A percentile compares a stretch with the other conserved stretches of the same genome.
These are phyloP conservation scores for Tetrahymena borealis DNA, from an alignment of 73 alveolate genomes.

Conservation along the genomic window DNA sequence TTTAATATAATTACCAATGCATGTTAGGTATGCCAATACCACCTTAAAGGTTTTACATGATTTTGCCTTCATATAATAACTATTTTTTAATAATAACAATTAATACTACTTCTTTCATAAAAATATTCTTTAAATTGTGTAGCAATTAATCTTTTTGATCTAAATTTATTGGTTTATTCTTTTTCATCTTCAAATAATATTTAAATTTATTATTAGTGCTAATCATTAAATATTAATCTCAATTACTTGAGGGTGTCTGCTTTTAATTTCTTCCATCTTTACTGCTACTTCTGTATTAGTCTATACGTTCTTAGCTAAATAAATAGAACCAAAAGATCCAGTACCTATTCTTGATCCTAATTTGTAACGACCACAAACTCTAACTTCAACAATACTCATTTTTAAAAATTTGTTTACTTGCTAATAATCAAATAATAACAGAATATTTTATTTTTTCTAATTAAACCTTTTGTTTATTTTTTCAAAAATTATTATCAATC, in stretches of 20 bases:
- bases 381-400: conserved; percentile 45
- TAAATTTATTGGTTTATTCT: too few species aligned
- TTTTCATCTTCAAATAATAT: too few species aligned
- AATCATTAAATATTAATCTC: background rate
- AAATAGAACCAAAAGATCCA: conserved; percentile 92
- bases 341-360: conserved; percentile 77
- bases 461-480: too few species aligned
- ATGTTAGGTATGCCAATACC: conserved; percentile 72
- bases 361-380: conserved; percentile 80
- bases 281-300: conserved; percentile 69
- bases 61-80: conserved; percentile 40
- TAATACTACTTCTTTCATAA: too few species aligned
- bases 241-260: conserved; percentile 50
- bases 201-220: too few species aligned
- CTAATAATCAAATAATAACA: background rate
- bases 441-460: background rate
- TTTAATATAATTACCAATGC: conserved; percentile 20
- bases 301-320: conserved; percentile 67
- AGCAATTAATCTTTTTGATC: too few species aligned
- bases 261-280: conserved; percentile 56
- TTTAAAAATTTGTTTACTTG: background rate
- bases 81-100: too few species aligned
- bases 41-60: conserved; percentile 53
- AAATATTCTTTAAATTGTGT: too few species aligned
- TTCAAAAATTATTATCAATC: too few species aligned